Evolutionary conservation across 805 yeast species (phyloP).

Genomic region (Alloascoidea africana): DNA sequence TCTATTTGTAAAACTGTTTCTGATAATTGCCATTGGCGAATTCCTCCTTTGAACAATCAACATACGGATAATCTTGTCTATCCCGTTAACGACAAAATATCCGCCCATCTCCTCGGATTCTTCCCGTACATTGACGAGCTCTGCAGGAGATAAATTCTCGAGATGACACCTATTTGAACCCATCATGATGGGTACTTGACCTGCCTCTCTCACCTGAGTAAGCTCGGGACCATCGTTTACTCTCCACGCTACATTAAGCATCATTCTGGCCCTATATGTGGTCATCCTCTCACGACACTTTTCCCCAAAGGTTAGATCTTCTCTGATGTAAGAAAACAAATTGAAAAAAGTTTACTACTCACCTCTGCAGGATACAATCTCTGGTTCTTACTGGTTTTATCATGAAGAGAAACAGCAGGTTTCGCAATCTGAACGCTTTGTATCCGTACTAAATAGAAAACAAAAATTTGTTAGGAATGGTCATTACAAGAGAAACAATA

Average conservation of each 20-base stretch:
- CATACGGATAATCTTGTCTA: slow-evolving; percentile 93
- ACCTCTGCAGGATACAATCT: slow-evolving; percentile 73
- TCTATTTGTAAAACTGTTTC: slow-evolving; percentile 89
- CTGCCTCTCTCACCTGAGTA: slow-evolving; percentile 75
- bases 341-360: not conserved
- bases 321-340: slow-evolving; percentile 11
- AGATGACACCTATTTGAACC: slow-evolving; percentile 85
- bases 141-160: slow-evolving; percentile 67
- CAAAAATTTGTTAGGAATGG: slow-evolving; percentile 2
- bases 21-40: slow-evolving; percentile 94
- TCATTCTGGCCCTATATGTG: slow-evolving; percentile 64
- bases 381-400: slow-evolving; percentile 64
- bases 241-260: slow-evolving; percentile 70
- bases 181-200: slow-evolving; percentile 84
- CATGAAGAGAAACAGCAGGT: slow-evolving; percentile 63
- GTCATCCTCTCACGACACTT: slow-evolving; percentile 75
- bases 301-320: not conserved
- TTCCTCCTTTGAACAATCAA: slow-evolving; percentile 94
- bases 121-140: slow-evolving; percentile 65
- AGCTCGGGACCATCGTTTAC: slow-evolving; percentile 81
- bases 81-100: slow-evolving; percentile 90
- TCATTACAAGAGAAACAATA: not conserved
- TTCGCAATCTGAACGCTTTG: slow-evolving; percentile 79
- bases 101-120: slow-evolving; percentile 96
- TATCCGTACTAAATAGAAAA: slow-evolving; percentile 56